Evolutionary conservation across 2,329 filamentous ascomycete genomes (phyloP).

Genomic region (Pseudogymnoascus verrucosus): DNA sequence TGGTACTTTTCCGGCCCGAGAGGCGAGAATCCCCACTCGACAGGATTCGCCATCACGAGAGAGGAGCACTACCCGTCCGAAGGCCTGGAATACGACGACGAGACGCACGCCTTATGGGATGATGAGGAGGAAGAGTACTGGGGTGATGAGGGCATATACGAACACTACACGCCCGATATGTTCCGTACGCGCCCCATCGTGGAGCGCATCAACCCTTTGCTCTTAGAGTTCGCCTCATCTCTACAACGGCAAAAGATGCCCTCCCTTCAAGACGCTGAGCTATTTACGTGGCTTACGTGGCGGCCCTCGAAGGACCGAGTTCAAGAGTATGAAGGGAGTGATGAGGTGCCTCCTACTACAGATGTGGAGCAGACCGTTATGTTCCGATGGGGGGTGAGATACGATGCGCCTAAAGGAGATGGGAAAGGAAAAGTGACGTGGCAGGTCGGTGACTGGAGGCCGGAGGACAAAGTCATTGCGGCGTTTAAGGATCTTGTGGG

Average conservation of each 20-base stretch:
- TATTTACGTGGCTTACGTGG: constrained; percentile 17
- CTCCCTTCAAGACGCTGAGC: constrained; percentile 15
- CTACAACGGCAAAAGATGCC: constrained; percentile 15
- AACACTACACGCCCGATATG: constrained; percentile 13
- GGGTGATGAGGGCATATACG: constrained; percentile 1
- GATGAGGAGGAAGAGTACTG: constrained; percentile 12
- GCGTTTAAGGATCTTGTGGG: constrained; percentile 15
- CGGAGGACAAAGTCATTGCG: constrained; percentile 13
- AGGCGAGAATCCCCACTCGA: constrained; percentile 16
- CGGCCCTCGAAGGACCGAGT: constrained; percentile 16
- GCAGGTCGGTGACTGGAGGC: constrained; percentile 18
- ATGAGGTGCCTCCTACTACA: neutral
- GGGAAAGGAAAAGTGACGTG: constrained; percentile 14
- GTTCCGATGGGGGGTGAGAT: constrained; percentile 18
- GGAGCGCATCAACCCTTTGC: constrained; percentile 11
- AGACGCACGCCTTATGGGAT: constrained; percentile 14
- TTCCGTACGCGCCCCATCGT: constrained; percentile 14
- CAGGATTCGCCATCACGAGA: constrained; percentile 18
- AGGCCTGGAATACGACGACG: constrained; percentile 14
- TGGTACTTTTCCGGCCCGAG: constrained; percentile 20
- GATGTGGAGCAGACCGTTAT: constrained; percentile 9
- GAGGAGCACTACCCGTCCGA: constrained; percentile 19
- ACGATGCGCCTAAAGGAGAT: constrained; percentile 14
- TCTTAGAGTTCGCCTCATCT: constrained; percentile 15
- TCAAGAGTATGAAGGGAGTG: constrained; percentile 14